phyloP scores from a whole-genome alignment of 208 protist species.

The Wallacemonas collosoma region DNA sequence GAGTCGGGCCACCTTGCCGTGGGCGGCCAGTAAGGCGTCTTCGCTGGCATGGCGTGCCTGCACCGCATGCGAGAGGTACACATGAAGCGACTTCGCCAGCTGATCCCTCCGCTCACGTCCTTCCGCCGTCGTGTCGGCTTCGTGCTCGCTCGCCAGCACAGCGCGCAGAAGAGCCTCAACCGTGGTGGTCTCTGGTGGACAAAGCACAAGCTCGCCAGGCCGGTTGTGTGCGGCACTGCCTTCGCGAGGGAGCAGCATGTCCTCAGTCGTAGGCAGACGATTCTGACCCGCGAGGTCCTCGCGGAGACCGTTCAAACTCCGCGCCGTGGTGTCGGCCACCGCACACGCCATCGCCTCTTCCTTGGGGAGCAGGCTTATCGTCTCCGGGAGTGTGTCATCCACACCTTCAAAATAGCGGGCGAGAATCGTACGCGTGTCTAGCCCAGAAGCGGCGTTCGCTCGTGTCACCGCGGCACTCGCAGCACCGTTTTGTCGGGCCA shows the following conservation, averaged over 20 bases:
- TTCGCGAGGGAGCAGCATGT: constrained; percentile 2
- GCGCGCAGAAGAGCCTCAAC: constrained; percentile 6
- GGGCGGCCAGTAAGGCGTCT: constrained; percentile 30
- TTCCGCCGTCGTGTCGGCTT: background rate
- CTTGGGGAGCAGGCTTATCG: background rate
- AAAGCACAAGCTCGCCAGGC: background rate
- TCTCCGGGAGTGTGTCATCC: background rate
- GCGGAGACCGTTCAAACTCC: background rate
- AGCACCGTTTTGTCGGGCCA: too few species aligned
- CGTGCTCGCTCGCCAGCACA: background rate
- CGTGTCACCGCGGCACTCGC: background rate
- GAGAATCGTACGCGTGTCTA: constrained; percentile 5
- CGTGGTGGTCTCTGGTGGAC: constrained; percentile 11
- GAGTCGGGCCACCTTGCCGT: constrained; percentile 31
- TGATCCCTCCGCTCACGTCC: background rate
- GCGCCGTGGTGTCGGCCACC: constrained; percentile 7
- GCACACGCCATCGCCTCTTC: background rate
- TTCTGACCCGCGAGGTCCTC: background rate
- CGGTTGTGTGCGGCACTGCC: constrained; percentile 10
- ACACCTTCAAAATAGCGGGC: background rate
- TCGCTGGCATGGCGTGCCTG: constrained; percentile 23
- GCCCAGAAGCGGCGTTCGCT: too few species aligned
- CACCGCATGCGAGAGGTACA: constrained; percentile 5
- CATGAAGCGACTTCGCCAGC: constrained; percentile 1
- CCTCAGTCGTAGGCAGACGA: constrained; percentile 1